Percentiles rank a stretch among this genome's conserved stretches.
phyloP scores from a whole-genome alignment of 1,284 basidiomycete genomes.

The Naganishia albida region DNA sequence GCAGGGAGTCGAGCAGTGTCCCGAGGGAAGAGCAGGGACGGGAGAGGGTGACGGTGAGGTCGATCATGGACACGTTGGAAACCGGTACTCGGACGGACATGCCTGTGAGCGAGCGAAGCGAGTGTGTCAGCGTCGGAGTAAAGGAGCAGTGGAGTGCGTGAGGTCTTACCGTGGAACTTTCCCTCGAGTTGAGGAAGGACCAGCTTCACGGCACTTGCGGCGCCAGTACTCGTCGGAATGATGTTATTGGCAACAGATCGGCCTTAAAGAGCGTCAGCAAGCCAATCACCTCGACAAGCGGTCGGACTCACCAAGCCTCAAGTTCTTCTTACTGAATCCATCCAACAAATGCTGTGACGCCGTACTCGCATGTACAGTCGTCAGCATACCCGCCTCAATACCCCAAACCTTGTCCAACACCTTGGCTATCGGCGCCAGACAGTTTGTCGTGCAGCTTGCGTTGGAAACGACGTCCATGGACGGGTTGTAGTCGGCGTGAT shows the following conservation, averaged over 20 bases:
- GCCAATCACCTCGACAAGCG: not conserved
- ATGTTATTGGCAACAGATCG: slow-evolving; percentile 53
- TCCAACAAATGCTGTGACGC: slow-evolving; percentile 54
- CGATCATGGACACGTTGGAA: slow-evolving; percentile 55
- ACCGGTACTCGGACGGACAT: slow-evolving; percentile 55
- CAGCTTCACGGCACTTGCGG: slow-evolving; percentile 52
- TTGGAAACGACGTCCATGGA: slow-evolving; percentile 51
- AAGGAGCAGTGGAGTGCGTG: not conserved
- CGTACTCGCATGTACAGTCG: slow-evolving; percentile 55
- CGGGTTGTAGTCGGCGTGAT: slow-evolving; percentile 47
- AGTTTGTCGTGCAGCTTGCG: slow-evolving; percentile 56
- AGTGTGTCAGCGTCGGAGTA: not conserved
- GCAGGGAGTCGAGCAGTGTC: slow-evolving; percentile 32
- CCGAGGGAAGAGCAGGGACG: slow-evolving; percentile 47
- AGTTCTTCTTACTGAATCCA: slow-evolving; percentile 53
- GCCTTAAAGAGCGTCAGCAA: slow-evolving; percentile 35
- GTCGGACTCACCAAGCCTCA: slow-evolving; percentile 45
- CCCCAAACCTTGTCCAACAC: slow-evolving; percentile 52
- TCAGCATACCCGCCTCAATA: slow-evolving; percentile 55
- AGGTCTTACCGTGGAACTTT: slow-evolving; percentile 51
- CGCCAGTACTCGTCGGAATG: slow-evolving; percentile 54
- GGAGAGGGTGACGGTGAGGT: slow-evolving; percentile 52
- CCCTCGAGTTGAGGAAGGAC: slow-evolving; percentile 55
- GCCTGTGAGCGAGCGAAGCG: slow-evolving; percentile 35
- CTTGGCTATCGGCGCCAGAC: slow-evolving; percentile 53